Conservation (phyloP, 768 basidiomycete species). For the Rhodocollybia butyracea region DNA sequence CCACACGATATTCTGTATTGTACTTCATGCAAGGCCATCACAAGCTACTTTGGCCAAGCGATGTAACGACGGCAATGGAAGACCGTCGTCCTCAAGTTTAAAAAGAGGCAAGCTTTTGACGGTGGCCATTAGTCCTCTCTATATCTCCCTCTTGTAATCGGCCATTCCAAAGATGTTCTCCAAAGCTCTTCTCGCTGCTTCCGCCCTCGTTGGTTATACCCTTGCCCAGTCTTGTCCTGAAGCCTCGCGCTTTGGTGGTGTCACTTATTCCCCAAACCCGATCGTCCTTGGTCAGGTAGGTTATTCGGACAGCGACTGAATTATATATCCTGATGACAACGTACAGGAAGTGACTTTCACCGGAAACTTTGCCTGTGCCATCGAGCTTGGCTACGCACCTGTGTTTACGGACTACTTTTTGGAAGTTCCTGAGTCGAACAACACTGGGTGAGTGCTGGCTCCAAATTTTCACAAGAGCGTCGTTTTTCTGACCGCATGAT, state of each 20-base stretch:
- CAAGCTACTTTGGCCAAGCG: too few species aligned
- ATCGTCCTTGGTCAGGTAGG: constrained; percentile 3
- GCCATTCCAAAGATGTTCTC: background rate
- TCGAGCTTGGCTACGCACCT: background rate
- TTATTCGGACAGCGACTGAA: too few species aligned
- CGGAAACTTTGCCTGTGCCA: constrained; percentile 1
- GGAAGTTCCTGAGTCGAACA: background rate
- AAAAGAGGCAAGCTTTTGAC: too few species aligned
- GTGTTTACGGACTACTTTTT: background rate
- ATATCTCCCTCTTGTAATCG: too few species aligned
- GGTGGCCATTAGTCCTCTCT: too few species aligned
- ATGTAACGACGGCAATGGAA: too few species aligned
- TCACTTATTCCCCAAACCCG: background rate
- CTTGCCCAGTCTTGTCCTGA: background rate
- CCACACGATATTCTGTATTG: too few species aligned
- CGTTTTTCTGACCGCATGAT: background rate
- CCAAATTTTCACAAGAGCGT: too few species aligned
- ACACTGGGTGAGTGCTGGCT: background rate
- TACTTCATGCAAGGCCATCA: too few species aligned
- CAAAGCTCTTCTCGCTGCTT: background rate
- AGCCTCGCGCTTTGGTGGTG: background rate
- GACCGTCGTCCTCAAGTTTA: too few species aligned
- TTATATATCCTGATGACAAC: background rate
- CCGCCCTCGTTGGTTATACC: background rate
- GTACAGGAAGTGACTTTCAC: background rate